phyloP scores from a whole-genome alignment of 2,329 filamentous ascomycete species.

The Ascochyta rabiei region DNA sequence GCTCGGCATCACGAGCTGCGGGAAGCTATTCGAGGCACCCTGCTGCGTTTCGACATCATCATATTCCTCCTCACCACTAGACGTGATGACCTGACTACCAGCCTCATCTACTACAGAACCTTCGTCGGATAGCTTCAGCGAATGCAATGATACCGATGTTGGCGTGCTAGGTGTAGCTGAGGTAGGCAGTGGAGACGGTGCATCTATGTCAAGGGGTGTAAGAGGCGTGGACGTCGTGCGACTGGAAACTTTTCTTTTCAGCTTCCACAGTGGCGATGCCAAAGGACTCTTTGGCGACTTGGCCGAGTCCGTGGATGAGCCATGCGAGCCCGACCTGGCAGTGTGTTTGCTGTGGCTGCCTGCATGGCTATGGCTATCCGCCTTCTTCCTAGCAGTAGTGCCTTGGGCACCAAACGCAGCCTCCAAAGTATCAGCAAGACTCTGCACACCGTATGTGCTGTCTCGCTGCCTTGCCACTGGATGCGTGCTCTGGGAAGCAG shows the following conservation, averaged over 20 bases:
- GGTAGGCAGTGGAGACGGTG: constrained; percentile 53
- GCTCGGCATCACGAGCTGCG: constrained; percentile 97
- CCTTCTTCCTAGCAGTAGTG: constrained; percentile 28
- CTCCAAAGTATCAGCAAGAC: constrained; percentile 60
- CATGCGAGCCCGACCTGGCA: constrained; percentile 29
- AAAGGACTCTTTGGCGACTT: constrained; percentile 29
- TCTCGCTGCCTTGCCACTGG: constrained; percentile 38
- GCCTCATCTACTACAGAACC: constrained; percentile 61
- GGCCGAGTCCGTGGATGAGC: constrained; percentile 25
- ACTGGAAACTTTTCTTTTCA: constrained; percentile 32
- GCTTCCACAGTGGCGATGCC: constrained; percentile 26
- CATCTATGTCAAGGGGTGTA: constrained; percentile 33
- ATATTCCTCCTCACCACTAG: constrained; percentile 62
- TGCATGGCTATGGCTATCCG: constrained; percentile 31
- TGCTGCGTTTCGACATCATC: constrained; percentile 40
- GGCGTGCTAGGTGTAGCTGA: constrained; percentile 64
- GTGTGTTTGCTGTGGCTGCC: constrained; percentile 36
- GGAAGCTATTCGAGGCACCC: constrained; percentile 51
- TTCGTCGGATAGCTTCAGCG: constrained; percentile 64
- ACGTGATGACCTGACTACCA: constrained; percentile 61
- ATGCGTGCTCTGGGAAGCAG: constrained; percentile 29
- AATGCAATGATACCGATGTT: constrained; percentile 64
- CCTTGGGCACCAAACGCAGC: constrained; percentile 47
- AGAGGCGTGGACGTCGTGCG: constrained; percentile 30
- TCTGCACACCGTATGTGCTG: constrained; percentile 63